Base-by-base conservation (phyloP, 192 early-diverging fungal genomes). In the Radiomyces spectabilis region DNA sequence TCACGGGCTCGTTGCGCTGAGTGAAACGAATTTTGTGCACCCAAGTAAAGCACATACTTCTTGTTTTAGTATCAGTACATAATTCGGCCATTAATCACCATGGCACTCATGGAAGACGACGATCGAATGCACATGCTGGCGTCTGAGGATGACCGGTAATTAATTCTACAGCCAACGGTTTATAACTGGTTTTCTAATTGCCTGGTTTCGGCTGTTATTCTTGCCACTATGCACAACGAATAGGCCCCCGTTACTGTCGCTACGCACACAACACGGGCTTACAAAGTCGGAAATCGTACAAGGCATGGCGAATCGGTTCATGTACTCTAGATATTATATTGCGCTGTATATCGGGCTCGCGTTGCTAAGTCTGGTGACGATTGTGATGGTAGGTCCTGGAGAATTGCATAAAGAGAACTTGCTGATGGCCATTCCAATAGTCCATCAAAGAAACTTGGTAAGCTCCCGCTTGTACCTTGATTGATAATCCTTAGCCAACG, bases 241-340 rank as follows among this genome's bases (percentile, higher is more conserved):
- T 10, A 44, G 42, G 5, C 5, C 42, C 7, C 53, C 24, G n/a
- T 25, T 27, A 15, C 19, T 48, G 39, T 57, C 40, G 43, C 72
- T 55, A 24, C 50, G 54, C 13, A 78, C 73, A 2, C 79, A 78
- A 24, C 70, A 81, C 59, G 64, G 69, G 5, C 57, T 81, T 32
- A 71, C 74, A 4, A 59, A 66, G 21, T 49, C 64, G 9, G 79
- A 81, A 42, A 52, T 74, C 24, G 60, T 81, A 15, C 71, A 76
- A 57, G 77, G 77, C 24, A 62, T 81, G 41, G 79, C 79, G 30
- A 81, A 78, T 59, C 54, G 79, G 16, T 71, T 81, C 53, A 68
- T 81, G 54, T 81, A 81, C 39, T 81, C 79, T 16, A 71, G 57
- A 16, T 78, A 73, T 53, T 81, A 81, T 58, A 78, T 76, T 58